Base-by-base conservation (phyloP, 2,329 filamentous ascomycete genomes). In the Nemania sp. region DNA sequence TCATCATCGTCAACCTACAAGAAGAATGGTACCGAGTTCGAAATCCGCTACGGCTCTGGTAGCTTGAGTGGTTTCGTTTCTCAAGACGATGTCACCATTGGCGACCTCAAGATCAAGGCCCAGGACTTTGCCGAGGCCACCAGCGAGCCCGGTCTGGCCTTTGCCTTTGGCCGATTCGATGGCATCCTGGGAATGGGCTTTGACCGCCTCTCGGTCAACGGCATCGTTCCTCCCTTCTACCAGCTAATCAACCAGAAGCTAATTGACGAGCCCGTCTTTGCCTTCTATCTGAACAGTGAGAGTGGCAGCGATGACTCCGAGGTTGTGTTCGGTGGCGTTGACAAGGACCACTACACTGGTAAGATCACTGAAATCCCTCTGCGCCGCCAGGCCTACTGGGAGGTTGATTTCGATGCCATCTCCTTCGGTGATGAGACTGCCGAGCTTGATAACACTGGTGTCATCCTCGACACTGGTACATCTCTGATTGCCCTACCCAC, bases 371-470 rank as follows among this genome's bases (percentile, higher is more conserved):
- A 94, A 82, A 93, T 99, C 74, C 96, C 96, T 63, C 89, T 99
- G 75, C 93, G 96, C 82, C 93, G 96, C 80, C 98, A 98, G 91
- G 96, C 96, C 57, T 99, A 99, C 89, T 99, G 96, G 96, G 96
- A 99, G 88, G 95, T 99, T 64, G 94, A 98, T 77, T 90, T 99
- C 70, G 91, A 98, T 77, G 87, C 93, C 72, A 96, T 99, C 83
- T 90, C 92, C 64, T 93, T 98, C 72, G 97, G 96, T 76, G 88
- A 94, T 61, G 89, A 92, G 78, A 90, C 89, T 73, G 94, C 94
- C 69, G 92, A 97, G 81, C 90, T 98, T 72, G 95, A 98, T 73
- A 89, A 93, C 86, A 98, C 94, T 67, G 97, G 96, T 84, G 93
- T 94, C 76, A 98, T 99, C 73, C 92, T 99, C 69, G 96, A 99